phyloP scores from a whole-genome alignment of 495 filamentous ascomycete genomes.

The Xylaria palmicola region DNA sequence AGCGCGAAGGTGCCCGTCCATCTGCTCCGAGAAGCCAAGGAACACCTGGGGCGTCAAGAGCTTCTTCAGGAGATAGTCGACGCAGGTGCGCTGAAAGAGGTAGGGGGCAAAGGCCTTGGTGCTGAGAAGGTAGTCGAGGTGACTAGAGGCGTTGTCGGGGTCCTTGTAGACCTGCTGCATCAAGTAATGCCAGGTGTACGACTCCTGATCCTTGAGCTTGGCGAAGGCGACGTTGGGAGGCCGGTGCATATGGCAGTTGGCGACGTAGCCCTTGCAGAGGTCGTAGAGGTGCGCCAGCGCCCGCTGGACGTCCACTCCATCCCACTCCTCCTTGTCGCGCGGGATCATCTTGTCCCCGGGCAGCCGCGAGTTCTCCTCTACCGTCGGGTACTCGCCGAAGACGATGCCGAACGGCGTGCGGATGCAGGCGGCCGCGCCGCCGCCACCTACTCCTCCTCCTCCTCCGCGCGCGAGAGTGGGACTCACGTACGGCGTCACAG shows the following conservation, averaged over 20 bases:
- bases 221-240: constrained; percentile 5
- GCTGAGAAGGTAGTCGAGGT: constrained; percentile 10
- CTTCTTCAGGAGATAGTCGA: constrained; percentile 17
- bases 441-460: too few relatives aligned
- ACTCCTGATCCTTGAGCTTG: constrained; percentile 15
- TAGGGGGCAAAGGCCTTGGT: constrained; percentile 8
- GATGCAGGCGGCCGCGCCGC: constrained; percentile 1
- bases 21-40: constrained; percentile 11
- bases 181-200: constrained; percentile 14
- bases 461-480: not conserved
- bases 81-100: constrained; percentile 6
- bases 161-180: constrained; percentile 16
- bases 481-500: constrained; percentile 6
- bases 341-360: constrained; percentile 15
- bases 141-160: not conserved
- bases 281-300: constrained; percentile 17
- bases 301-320: constrained; percentile 13
- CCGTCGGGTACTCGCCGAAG: constrained; percentile 9
- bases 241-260: constrained; percentile 5
- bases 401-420: constrained; percentile 13
- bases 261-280: constrained; percentile 16
- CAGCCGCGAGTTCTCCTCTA: constrained; percentile 11
- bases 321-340: constrained; percentile 14
- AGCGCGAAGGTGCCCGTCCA: constrained; percentile 14
- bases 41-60: constrained; percentile 14